These are phyloP conservation scores for Coffea eugenioides DNA, from an alignment of 257 asterid species.

Conservation along the genomic window DNA sequence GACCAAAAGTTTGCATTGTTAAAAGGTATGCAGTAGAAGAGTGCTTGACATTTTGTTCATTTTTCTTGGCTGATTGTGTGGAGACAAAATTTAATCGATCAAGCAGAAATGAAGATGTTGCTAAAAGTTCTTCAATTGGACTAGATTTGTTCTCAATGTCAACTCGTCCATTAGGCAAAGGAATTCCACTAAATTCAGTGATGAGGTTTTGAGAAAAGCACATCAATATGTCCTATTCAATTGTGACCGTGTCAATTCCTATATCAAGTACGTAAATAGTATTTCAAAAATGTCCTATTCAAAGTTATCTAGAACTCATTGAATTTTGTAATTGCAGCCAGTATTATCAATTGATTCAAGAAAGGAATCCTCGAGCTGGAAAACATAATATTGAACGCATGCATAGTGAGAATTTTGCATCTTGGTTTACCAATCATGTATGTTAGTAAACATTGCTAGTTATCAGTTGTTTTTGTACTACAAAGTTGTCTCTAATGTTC, in stretches of 20 bases:
- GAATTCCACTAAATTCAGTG: neutral
- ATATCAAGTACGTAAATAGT: neutral
- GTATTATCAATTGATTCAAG: neutral
- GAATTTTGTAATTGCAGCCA: neutral
- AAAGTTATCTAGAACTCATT: too few species aligned
- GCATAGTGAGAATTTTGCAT: neutral
- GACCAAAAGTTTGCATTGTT: neutral
- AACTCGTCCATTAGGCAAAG: neutral
- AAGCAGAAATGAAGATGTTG: neutral
- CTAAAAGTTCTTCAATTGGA: neutral
- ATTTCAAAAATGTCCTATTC: too few species aligned
- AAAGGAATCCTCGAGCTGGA: too few species aligned
- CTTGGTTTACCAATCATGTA: neutral
- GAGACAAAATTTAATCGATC: neutral
- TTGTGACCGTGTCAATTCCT: neutral
- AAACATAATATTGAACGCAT: neutral
- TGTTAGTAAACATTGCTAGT: too few species aligned
- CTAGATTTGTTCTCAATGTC: neutral
- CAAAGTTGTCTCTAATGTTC: too few species aligned
- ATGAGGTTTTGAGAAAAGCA: neutral
- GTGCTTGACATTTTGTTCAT: neutral
- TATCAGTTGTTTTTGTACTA: too few species aligned
- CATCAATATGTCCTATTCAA: constrained; percentile 12
- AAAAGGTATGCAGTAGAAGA: neutral
- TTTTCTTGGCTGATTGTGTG: neutral